phyloP scores from a whole-genome alignment of 805 yeast species.

The Metschnikowia gelsemii region DNA sequence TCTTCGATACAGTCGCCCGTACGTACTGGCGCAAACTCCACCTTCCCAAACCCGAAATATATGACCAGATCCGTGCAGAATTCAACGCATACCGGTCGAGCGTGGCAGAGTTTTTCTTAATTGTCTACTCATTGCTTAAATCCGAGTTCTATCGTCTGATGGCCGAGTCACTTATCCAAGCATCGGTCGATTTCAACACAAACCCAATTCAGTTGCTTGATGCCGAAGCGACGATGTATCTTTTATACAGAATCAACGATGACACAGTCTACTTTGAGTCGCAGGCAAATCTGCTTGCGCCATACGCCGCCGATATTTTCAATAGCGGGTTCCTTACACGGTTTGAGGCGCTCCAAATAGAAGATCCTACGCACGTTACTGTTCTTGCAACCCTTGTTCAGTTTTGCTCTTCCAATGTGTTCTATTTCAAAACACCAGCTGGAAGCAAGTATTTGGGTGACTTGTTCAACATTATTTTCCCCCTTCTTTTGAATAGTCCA shows the following conservation, averaged over 20 bases:
- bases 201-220: slow-evolving; percentile 23
- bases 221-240: slow-evolving; percentile 61
- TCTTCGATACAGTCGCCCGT: slow-evolving; percentile 53
- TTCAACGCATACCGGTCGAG: slow-evolving; percentile 69
- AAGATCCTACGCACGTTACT: slow-evolving; percentile 7
- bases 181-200: slow-evolving; percentile 13
- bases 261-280: slow-evolving; percentile 44
- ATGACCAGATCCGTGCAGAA: slow-evolving; percentile 45
- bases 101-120: slow-evolving; percentile 74
- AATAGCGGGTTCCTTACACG: slow-evolving; percentile 23
- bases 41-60: slow-evolving; percentile 34
- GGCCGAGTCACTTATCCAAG: slow-evolving; percentile 31
- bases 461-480: slow-evolving; percentile 57
- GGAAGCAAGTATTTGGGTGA: slow-evolving; percentile 48
- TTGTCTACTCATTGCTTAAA: slow-evolving; percentile 66
- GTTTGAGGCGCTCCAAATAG: slow-evolving; percentile 16
- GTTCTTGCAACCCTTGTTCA: slow-evolving; percentile 25
- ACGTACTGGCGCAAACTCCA: slow-evolving; percentile 71
- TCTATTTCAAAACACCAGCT: slow-evolving; percentile 50
- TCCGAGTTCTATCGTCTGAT: slow-evolving; percentile 47
- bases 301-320: slow-evolving; percentile 28
- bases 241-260: slow-evolving; percentile 55
- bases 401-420: slow-evolving; percentile 54
- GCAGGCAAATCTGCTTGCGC: slow-evolving; percentile 25
- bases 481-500: slow-evolving; percentile 21